These are phyloP conservation scores for Aphanomyces euteiches DNA, from an alignment of 352 stramenopile species.

Conservation along the genomic window DNA sequence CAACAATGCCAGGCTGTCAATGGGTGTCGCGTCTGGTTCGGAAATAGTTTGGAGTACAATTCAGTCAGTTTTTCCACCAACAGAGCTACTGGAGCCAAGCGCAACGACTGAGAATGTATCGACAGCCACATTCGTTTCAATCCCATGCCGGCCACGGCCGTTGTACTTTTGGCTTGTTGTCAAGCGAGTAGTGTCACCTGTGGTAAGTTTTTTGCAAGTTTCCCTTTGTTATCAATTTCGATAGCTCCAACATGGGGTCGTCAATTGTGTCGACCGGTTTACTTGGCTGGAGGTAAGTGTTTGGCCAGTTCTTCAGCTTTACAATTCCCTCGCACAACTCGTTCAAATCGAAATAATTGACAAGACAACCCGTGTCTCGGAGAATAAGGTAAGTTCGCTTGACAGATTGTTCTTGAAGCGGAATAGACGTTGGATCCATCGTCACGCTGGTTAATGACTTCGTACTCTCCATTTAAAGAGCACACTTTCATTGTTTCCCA, in stretches of 20 bases:
- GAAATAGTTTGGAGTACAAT: not conserved
- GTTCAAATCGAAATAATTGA: not conserved
- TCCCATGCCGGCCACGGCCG: not conserved
- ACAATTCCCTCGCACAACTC: not conserved
- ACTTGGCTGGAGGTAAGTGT: constrained; percentile 18
- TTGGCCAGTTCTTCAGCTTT: constrained; percentile 4
- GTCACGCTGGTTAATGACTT: not conserved
- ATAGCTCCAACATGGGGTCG: not conserved
- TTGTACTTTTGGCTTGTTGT: constrained; percentile 2
- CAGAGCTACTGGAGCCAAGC: not conserved
- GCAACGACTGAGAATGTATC: not conserved
- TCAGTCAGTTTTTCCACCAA: not conserved
- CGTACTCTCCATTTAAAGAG: not conserved
- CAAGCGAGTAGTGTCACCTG: not conserved
- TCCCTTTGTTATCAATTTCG: not conserved
- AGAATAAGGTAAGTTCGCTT: not conserved
- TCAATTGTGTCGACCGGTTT: constrained; percentile 3
- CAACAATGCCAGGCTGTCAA: not conserved
- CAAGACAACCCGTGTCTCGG: not conserved
- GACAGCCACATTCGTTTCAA: constrained; percentile 1
- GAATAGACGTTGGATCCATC: not conserved
- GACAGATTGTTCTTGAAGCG: not conserved
- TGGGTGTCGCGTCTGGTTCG: not conserved
- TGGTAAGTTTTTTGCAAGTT: not conserved
- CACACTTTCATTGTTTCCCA: not conserved